Base-by-base conservation (phyloP, 2,329 filamentous ascomycete genomes). In the Rhexocercosporidium sp. region DNA sequence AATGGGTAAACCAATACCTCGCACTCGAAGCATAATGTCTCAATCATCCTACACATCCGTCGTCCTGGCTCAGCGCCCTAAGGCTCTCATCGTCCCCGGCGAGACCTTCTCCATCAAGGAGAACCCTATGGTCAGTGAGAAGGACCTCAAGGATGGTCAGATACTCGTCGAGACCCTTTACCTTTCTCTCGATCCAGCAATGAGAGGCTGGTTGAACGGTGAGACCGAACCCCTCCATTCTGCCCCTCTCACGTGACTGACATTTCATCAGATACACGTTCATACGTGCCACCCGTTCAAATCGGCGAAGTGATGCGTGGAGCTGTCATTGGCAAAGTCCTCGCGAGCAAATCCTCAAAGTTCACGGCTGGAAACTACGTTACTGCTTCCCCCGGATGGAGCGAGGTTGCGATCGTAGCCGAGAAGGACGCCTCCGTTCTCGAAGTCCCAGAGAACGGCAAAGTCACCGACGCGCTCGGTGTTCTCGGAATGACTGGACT, bases 161-260 rank as follows among this genome's bases (percentile, higher is more conserved):
- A 82, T 92, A 64, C 82, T 93, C 60, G 78, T 87, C 53, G 84
- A 87, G 77, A 77, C 78, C 0, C 78, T 90, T 67, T 92, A 92
- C 75, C 82, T 92, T 53, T 90, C 88, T 11, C 82, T 93, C 46
- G 91, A 93, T 78, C 90, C 91, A 1, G 90, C 90, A n/a, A 92
- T 92, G 90, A 85, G 91, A 73, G 87, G 87, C 66, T 92, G 89
- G 89, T 79, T 93, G 22, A 90, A 86, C 69, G 84, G 66, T 65
- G 31, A 27, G 56, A 56, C 5, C 1, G 14, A 29, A 27, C 47
- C 9, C 22, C n/a, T 53, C 20, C 29, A 22, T 31, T 11, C 41
- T 51, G n/a, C 49, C 47, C 41, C 51, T 59, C 44, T 39, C 60
- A 69, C 59, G 62, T 65, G 53, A 68, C 66, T 63, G 3, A 68